Percentiles rank a stretch among this genome's conserved stretches.
Conservation (phyloP, 2,329 filamentous ascomycete genomes). For the Lachnellula willkommii region DNA sequence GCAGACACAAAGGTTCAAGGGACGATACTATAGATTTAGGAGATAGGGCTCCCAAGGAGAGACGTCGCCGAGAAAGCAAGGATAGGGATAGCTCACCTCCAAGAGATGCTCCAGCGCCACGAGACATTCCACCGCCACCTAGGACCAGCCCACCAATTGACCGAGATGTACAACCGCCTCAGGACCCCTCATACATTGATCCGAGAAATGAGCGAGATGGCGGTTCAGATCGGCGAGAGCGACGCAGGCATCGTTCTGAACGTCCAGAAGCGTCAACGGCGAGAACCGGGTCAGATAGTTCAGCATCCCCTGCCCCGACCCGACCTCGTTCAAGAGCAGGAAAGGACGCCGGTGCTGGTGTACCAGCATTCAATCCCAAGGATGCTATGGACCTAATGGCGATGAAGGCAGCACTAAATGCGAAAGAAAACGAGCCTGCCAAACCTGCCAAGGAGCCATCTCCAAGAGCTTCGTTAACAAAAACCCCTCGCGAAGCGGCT, state of each 20-base stretch:
- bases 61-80: constrained; percentile 17
- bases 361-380: constrained; percentile 30
- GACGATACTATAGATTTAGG: constrained; percentile 22
- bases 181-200: constrained; percentile 17
- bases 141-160: constrained; percentile 2
- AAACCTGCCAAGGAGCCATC: constrained; percentile 19
- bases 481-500: constrained; percentile 21
- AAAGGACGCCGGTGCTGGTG: constrained; percentile 18
- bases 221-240: constrained; percentile 12
- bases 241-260: constrained; percentile 14
- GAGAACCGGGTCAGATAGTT: constrained; percentile 20
- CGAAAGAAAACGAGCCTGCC: constrained; percentile 17
- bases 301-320: constrained; percentile 22
- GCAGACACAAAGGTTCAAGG: constrained; percentile 19
- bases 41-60: constrained; percentile 22
- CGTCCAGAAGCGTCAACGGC: constrained; percentile 2
- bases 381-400: constrained; percentile 32
- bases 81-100: constrained; percentile 9
- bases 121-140: constrained; percentile 11
- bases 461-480: constrained; percentile 19
- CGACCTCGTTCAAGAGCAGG: constrained; percentile 7
- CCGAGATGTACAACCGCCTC: constrained; percentile 1
- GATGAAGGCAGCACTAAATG: constrained; percentile 28
- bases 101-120: constrained; percentile 5
- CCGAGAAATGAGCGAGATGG: constrained; percentile 21